phyloP scores from a whole-genome alignment of 2,329 filamentous ascomycete genomes.

The Amauroascus verrucosus region DNA sequence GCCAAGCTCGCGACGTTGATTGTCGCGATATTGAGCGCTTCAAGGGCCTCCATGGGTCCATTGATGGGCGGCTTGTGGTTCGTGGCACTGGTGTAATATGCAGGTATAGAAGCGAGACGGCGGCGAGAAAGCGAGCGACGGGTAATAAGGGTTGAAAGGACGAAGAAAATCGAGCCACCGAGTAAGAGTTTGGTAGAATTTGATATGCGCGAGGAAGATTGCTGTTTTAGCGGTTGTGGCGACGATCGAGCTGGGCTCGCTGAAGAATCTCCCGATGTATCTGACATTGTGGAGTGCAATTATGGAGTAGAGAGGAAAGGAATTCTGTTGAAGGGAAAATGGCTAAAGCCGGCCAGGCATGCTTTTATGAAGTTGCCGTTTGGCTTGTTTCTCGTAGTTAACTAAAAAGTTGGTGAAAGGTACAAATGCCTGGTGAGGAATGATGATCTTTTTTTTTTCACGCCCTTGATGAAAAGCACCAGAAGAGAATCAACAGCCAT shows the following conservation, averaged over 20 bases:
- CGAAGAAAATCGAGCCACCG: conserved; percentile 65
- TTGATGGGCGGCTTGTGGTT: conserved; percentile 43
- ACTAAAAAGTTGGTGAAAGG: too few species aligned
- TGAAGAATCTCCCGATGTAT: neutral
- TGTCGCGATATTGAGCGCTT: conserved; percentile 77
- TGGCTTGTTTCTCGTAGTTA: too few species aligned
- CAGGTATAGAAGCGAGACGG: conserved; percentile 51
- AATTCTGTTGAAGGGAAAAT: too few species aligned
- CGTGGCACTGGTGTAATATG: conserved; percentile 53
- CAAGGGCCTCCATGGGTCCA: conserved; percentile 61
- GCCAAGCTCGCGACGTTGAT: conserved; percentile 70
- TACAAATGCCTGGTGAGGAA: too few species aligned
- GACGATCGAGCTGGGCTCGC: neutral
- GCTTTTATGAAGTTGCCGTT: too few species aligned
- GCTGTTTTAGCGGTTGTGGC: neutral
- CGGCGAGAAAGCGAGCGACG: conserved; percentile 59
- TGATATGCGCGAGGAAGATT: conserved; percentile 19
- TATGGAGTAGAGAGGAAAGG: too few species aligned
- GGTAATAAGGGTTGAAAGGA: conserved; percentile 60
- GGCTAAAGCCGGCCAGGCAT: too few species aligned
- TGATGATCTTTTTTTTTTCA: too few species aligned
- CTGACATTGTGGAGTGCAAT: neutral
- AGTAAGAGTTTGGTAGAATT: conserved; percentile 49
- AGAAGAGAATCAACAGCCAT: too few species aligned
- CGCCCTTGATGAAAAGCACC: too few species aligned